Percentiles rank a stretch among this genome's conserved stretches.
Conservation (phyloP, 805 yeast genomes). For the Zygosaccharomyces bailii region DNA sequence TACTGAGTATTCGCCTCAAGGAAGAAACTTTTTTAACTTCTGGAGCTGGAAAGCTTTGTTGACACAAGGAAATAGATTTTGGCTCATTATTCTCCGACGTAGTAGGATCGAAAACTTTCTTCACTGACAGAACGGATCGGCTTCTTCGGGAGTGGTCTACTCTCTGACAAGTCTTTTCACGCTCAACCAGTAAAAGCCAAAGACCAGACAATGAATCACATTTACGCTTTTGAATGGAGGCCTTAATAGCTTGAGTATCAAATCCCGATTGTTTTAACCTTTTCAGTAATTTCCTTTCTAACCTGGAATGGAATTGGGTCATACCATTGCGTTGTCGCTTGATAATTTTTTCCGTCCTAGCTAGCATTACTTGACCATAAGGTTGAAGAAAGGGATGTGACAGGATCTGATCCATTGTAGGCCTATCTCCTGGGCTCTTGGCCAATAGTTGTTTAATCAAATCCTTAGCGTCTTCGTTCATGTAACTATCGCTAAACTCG, state of each 20-base stretch:
- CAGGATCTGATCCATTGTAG: conserved; percentile 51
- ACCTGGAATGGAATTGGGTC: conserved; percentile 52
- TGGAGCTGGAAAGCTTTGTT: conserved; percentile 18
- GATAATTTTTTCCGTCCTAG: conserved; percentile 38
- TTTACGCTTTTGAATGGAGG: conserved; percentile 53
- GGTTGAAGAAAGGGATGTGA: conserved; percentile 48
- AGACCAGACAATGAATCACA: conserved; percentile 73
- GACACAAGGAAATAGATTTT: conserved; percentile 27
- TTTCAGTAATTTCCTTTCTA: conserved; percentile 61
- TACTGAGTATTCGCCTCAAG: conserved; percentile 28
- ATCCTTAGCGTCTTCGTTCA: conserved; percentile 48
- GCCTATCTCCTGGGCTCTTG: conserved; percentile 66
- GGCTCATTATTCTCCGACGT: conserved; percentile 29
- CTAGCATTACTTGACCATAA: conserved; percentile 42
- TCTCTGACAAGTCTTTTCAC: conserved; percentile 35
- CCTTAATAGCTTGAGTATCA: conserved; percentile 56
- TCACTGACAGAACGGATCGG: conserved; percentile 35
- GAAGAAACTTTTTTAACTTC: conserved; percentile 16
- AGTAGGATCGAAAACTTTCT: conserved; percentile 29
- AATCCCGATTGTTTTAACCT: conserved; percentile 58
- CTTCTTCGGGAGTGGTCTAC: conserved; percentile 36
- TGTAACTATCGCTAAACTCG: conserved; percentile 40
- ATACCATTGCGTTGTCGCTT: conserved; percentile 36
- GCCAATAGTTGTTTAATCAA: conserved; percentile 53
- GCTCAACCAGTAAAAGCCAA: conserved; percentile 65